Base-by-base conservation (phyloP, 1,284 basidiomycete species). In the Microstroma glucosiphilum region DNA sequence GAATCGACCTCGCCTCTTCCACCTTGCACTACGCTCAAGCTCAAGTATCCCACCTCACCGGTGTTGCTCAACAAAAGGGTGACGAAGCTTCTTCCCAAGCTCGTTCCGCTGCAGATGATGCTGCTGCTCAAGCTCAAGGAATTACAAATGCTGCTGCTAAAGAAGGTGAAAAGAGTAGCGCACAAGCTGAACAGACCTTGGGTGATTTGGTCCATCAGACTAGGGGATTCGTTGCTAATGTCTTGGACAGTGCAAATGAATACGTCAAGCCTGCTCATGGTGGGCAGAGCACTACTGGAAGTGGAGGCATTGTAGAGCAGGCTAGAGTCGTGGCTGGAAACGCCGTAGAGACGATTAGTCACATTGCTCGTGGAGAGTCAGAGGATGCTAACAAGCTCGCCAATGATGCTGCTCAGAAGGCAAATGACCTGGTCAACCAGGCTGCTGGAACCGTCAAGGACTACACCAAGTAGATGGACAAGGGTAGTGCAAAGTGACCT, bases 121-220 rank as follows among this genome's bases (percentile, higher is more conserved):
- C 56, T 26, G 17, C 19, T 26, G 17, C 6, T 15, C 15, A 57
- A 12, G 26, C 30, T 40, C 19, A 57, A 19, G 23, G 30, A n/a
- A 40, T 63, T 17, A 51, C 61, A 9, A 40, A 63, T 37, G 17
- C 17, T 17, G 61, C 58, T 11, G n/a, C 19, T 26, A 61, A 63
- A 41, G 61, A 63, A 30, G 62, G 62, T 37, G 51, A 60, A 19
- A 19, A 40, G 23, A 11, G 19, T 13, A 46, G 51, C n/a, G 48
- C 60, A 42, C 21, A 42, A 37, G 62, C 62, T 41, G 59, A 63
- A 30, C 46, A 63, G 48, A 40, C 58, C 15, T 41, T 63, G 11
- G 59, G 21, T n/a, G 60, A 60, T 30, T 48, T 63, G 17, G 46
- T 55, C 43, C 23, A 63, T 17, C 58, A 60, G 40, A 53, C 37